These are phyloP conservation scores for Microthlaspi erraticum DNA, from an alignment of 345 rosid species.

Conservation along the genomic window DNA sequence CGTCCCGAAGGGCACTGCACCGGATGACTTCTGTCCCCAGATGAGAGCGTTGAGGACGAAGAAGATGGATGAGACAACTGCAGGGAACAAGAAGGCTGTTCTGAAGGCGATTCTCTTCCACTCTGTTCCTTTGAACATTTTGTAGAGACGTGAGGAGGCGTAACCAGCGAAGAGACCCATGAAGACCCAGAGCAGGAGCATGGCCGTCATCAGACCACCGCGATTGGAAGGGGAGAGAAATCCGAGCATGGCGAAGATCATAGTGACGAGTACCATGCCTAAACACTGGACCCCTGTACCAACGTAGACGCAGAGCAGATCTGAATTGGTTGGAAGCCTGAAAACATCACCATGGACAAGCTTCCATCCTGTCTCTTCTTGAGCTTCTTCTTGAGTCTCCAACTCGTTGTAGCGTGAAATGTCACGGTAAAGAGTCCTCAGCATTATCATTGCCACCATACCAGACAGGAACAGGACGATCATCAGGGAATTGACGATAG, in stretches of 20 bases:
- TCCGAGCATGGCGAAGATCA: constrained; percentile 81
- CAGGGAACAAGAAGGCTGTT: constrained; percentile 79
- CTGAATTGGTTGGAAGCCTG: constrained; percentile 73
- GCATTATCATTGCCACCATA: constrained; percentile 96
- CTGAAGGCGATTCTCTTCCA: constrained; percentile 78
- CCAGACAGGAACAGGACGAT: constrained; percentile 87
- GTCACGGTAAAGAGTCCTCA: constrained; percentile 82
- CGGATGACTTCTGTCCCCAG: constrained; percentile 89
- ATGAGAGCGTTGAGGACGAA: constrained; percentile 77
- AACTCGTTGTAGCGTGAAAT: constrained; percentile 83
- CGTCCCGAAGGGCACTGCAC: constrained; percentile 88
- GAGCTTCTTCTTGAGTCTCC: constrained; percentile 91
- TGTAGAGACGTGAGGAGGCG: constrained; percentile 68
- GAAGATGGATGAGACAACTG: constrained; percentile 66
- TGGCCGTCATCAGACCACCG: constrained; percentile 89
- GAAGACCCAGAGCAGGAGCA: constrained; percentile 87
- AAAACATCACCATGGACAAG: constrained; percentile 88
- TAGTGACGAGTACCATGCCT: constrained; percentile 77
- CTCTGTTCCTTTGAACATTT: constrained; percentile 80
- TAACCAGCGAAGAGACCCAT: constrained; percentile 88
- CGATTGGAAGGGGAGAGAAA: constrained; percentile 90
- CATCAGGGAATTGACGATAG: constrained; percentile 85
- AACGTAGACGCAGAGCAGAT: constrained; percentile 72
- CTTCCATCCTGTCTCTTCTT: constrained; percentile 93
- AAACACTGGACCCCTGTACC: constrained; percentile 85